phyloP scores from a whole-genome alignment of 1,284 basidiomycete genomes.

The Exobasidium rhododendri region DNA sequence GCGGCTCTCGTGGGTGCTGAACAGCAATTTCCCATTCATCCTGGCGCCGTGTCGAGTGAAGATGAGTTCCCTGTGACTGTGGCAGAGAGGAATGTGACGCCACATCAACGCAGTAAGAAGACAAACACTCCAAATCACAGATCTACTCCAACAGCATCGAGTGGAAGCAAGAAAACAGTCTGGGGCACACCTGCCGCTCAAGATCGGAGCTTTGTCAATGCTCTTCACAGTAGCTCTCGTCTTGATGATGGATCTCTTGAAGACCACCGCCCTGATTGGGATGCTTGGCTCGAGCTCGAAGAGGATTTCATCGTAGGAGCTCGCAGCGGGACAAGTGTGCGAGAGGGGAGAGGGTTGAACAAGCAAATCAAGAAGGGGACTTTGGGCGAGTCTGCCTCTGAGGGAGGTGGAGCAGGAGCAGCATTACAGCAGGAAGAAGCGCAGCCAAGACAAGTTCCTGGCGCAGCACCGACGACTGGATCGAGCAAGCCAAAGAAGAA shows the following conservation, averaged over 20 bases:
- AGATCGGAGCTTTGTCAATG: conserved; percentile 26
- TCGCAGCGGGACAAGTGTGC: conserved; percentile 18
- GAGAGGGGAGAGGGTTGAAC: conserved; percentile 26
- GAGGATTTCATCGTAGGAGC: conserved; percentile 46
- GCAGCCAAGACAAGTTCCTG: background rate
- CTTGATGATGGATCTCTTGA: conserved; percentile 19
- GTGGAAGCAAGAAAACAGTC: conserved; percentile 36
- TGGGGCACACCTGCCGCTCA: conserved; percentile 49
- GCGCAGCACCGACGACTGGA: background rate
- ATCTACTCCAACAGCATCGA: background rate
- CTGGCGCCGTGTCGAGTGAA: conserved; percentile 22
- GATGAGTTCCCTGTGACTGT: conserved; percentile 37
- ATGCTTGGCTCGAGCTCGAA: conserved; percentile 51
- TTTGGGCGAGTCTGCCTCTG: background rate
- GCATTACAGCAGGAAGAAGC: background rate
- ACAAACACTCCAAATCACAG: background rate
- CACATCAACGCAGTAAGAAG: background rate
- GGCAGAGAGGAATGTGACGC: background rate
- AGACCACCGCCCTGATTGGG: conserved; percentile 42
- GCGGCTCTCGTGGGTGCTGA: conserved; percentile 49
- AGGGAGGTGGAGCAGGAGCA: background rate
- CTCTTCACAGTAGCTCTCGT: conserved; percentile 20
- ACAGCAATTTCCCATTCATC: conserved; percentile 46
- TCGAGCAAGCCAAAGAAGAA: conserved; percentile 43
- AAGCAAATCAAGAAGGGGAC: conserved; percentile 14